Evolutionary conservation across 2,329 filamentous ascomycete species (phyloP), one percentile per base, ranked within the genome.

Genomic region (Colletotrichum liriopes): DNA sequence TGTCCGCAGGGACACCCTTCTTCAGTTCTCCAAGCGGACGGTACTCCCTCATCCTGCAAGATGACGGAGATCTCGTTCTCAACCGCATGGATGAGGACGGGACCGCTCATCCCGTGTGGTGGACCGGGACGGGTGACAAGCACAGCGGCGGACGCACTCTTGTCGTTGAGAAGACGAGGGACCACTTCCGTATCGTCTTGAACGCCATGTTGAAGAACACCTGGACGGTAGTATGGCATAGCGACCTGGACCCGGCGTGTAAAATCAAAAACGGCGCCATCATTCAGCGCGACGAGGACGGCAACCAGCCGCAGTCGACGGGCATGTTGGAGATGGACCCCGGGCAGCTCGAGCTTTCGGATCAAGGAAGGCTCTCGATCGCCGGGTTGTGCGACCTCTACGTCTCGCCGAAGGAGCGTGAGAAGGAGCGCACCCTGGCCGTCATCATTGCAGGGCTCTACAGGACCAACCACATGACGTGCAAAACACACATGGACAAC

Each of bases 391-490:
- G 74, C 63, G 69, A 75, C 32, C 54, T 75, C 7, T 64, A 63
- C 47, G 55, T 72, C 20, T 62, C 74, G 5, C 45, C 69, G 9
- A 56, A 20, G 9, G 59, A 70, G 62, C 65, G 54, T 9, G 72
- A 72, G 23, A 62, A 62, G n/a, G 26, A 58, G 26, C 72, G 74
- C 58, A 70, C 62, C 32, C 59, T 75, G 29, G 74, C 74, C 20
- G 55, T 75, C 26, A 66, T 75, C 47, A 47, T 75, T 1, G 47
- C 74, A n/a, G 74, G 74, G 8, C 39, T 74, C 41, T 74, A 74
- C 54, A 58, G 68, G 18, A 73, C 68, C 14, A 68, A 74, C 41
- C 56, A 65, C 39, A 32, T 39, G 1, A 65, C 47, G 5, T 72
- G 70, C 35, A 54, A 72, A 18, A 55, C 64, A 35, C 73, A 72